Evolutionary conservation across 768 basidiomycete genomes (phyloP), one percentile per base, ranked within the genome.

Genomic region (Kwoniella sp.): DNA sequence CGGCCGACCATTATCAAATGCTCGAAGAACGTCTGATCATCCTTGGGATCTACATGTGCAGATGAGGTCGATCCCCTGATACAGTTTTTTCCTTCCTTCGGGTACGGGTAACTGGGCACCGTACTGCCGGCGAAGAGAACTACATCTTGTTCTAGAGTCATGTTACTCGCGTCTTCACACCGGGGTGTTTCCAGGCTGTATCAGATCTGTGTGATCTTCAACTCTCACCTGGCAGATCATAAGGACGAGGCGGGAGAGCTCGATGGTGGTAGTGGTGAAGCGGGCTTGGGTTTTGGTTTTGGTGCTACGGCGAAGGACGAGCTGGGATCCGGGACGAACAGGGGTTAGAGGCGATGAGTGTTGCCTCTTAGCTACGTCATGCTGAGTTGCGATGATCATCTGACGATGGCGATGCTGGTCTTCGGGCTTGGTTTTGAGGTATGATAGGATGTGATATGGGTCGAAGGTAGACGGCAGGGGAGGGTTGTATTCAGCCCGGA

Each of bases 131-230:
- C 56, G 56, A 57, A 57, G 56, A 57, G 56, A 48, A 57, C 56
- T 21, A 3, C 44, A 6, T 10, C 40, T 33, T 10, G 46, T 57
- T 48, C 56, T 57, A 57, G 56, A 33, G 56, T 48, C 46, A 57
- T 47, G 56, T 57, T 19, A 48, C 56, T 33, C 56, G 56, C 46
- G 56, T 19, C 56, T 57, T 57, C 56, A 57, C 56, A 57, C 56
- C 56, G 56, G 56, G 56, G 46, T 26, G 55, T 37, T 21, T 40
- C 24, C 37, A 24, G 56, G 40, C 19, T 37, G 21, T 27, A 44
- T 44, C 40, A 49, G 46, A 5, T 49, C 9, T 6, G 48, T 22
- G 48, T 49, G 48, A 49, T 49, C 22, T 22, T 24, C 40, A 3
- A 24, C 48, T 22, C 48, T 49, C 21, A 49, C 22, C 48, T 24